Percentiles rank a stretch among this genome's conserved stretches.
phyloP scores from a whole-genome alignment of 148 eudicot species.

The Vaccinium darrowii region DNA sequence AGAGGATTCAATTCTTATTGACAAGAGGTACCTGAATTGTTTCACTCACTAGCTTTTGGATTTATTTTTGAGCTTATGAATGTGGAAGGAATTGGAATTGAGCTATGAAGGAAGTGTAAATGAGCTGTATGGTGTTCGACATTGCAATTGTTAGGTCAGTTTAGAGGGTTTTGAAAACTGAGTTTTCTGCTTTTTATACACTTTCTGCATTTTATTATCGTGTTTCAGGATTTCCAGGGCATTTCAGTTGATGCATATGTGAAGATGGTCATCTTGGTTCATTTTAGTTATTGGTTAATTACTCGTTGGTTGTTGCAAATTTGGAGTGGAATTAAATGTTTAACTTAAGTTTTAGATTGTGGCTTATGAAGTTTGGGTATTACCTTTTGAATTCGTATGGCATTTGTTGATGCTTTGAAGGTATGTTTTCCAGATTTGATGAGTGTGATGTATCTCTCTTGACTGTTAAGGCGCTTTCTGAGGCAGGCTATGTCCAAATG shows the following conservation, averaged over 20 bases:
- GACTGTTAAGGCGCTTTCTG: slow-evolving; percentile 72
- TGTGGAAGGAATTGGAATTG: neutral
- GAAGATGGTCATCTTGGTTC: neutral
- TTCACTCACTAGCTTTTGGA: neutral
- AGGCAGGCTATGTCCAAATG: slow-evolving; percentile 85
- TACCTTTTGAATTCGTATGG: neutral
- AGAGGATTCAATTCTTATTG: slow-evolving; percentile 47
- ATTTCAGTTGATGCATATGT: neutral
- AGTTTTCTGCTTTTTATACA: neutral
- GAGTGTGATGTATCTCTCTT: slow-evolving; percentile 72
- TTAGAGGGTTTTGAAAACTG: neutral
- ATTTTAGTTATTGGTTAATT: neutral
- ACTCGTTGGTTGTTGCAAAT: neutral
- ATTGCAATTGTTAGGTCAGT: neutral
- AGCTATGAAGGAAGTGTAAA: neutral
- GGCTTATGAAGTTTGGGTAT: neutral
- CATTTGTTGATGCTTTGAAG: slow-evolving; percentile 16
- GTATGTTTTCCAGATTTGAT: slow-evolving; percentile 63
- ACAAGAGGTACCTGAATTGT: slow-evolving; percentile 54
- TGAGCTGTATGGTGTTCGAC: neutral
- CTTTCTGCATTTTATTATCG: neutral
- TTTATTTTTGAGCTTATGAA: neutral
- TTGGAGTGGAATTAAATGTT: neutral
- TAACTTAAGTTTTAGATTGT: neutral
- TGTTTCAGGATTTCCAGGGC: neutral